A percentile compares a stretch with the other conserved stretches of the same genome.
Evolutionary conservation across 2,329 filamentous ascomycete species (phyloP).

Genomic region (Aspergillus phoenicis): DNA sequence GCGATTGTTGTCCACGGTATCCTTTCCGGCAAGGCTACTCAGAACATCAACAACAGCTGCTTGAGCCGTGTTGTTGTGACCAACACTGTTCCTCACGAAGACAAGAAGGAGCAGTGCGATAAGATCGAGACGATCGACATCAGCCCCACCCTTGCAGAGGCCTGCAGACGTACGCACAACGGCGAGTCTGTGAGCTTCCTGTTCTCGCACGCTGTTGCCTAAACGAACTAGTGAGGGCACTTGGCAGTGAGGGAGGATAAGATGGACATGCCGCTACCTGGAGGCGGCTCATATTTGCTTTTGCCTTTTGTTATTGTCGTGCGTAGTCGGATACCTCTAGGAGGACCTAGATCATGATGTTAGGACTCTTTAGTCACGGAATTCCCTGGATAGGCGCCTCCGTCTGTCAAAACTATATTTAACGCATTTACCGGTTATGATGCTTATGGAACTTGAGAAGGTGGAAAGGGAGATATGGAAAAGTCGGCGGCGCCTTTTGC

Average conservation of each 20-base stretch:
- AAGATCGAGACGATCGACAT: slow-evolving; percentile 91
- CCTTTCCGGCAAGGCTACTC: slow-evolving; percentile 82
- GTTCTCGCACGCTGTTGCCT: slow-evolving; percentile 52
- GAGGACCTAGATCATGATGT: slow-evolving; percentile 1
- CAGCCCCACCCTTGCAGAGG: slow-evolving; percentile 67
- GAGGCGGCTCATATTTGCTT: slow-evolving; percentile 5
- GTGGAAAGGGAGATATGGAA: slow-evolving; percentile 10
- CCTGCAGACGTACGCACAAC: slow-evolving; percentile 54
- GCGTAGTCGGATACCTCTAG: slow-evolving; percentile 1
- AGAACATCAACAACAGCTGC: slow-evolving; percentile 77
- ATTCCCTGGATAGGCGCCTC: neutral
- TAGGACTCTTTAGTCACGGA: neutral
- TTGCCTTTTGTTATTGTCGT: neutral
- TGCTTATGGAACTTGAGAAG: slow-evolving; percentile 16
- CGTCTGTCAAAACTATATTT: slow-evolving; percentile 1
- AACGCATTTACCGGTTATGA: slow-evolving; percentile 14
- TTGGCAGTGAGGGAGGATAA: neutral
- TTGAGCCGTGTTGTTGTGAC: slow-evolving; percentile 82
- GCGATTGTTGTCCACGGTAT: slow-evolving; percentile 97
- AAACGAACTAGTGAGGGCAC: slow-evolving; percentile 13
- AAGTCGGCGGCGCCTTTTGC: slow-evolving; percentile 13
- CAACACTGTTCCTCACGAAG: slow-evolving; percentile 80
- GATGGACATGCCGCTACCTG: neutral
- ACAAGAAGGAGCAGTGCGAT: slow-evolving; percentile 76
- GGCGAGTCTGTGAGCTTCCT: slow-evolving; percentile 56